phyloP scores from a whole-genome alignment of 2,329 filamentous ascomycete genomes.

The Paecilomyces fulvus region DNA sequence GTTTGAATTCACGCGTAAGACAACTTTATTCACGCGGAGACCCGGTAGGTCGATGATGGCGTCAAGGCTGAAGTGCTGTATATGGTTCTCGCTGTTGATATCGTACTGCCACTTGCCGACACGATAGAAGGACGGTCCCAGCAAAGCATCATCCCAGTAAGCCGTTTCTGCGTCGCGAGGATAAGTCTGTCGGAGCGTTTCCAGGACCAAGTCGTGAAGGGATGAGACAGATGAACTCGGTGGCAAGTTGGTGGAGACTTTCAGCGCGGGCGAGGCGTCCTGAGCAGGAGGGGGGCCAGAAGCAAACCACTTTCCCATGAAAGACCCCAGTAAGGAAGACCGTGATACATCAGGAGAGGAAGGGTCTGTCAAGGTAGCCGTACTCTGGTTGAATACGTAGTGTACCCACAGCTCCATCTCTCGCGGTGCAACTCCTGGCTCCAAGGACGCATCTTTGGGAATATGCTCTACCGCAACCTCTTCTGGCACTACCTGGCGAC shows the following conservation, averaged over 20 bases:
- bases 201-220: conserved; percentile 23
- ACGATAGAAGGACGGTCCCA: conserved; percentile 32
- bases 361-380: conserved; percentile 1
- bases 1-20: conserved; percentile 35
- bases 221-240: conserved; percentile 5
- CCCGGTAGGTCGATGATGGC: conserved; percentile 27
- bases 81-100: conserved; percentile 21
- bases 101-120: conserved; percentile 34
- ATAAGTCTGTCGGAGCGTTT: conserved; percentile 21
- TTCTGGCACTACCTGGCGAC: conserved; percentile 52
- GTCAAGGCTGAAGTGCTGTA: conserved; percentile 33
- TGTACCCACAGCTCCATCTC: conserved; percentile 63
- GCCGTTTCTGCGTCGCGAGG: conserved; percentile 19
- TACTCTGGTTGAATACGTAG: conserved; percentile 38
- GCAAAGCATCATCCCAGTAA: conserved; percentile 27
- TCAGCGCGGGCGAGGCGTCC: background rate
- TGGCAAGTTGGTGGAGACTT: background rate
- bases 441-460: conserved; percentile 50
- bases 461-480: conserved; percentile 68
- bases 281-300: background rate
- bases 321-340: conserved; percentile 1
- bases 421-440: conserved; percentile 53
- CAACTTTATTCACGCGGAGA: conserved; percentile 30
- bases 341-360: conserved; percentile 1
- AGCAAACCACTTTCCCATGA: background rate